Evolutionary conservation across 805 yeast species (phyloP).

Genomic region (Lipomyces yamanashiensis): DNA sequence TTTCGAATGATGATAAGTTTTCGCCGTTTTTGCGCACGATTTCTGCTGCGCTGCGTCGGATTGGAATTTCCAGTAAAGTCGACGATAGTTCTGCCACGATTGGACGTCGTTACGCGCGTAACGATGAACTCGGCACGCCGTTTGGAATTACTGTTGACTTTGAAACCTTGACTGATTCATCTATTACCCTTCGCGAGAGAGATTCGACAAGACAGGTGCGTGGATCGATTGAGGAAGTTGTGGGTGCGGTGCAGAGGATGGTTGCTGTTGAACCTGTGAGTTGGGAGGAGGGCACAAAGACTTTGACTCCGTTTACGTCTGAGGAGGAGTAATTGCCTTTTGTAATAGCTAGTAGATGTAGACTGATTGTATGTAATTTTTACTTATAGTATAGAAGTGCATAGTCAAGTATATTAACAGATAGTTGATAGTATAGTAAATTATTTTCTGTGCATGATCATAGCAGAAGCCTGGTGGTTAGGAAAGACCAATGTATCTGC

Average conservation of each 20-base stretch:
- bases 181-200: conserved; percentile 95
- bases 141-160: conserved; percentile 97
- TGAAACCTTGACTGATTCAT: conserved; percentile 83
- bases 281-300: conserved; percentile 86
- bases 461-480: conserved; percentile 59
- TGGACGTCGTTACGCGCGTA: conserved; percentile 97
- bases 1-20: conserved; percentile 81
- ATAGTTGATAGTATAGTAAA: background rate
- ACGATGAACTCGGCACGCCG: conserved; percentile 98
- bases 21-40: conserved; percentile 74
- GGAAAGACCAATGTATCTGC: conserved; percentile 86
- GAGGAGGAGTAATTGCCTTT: conserved; percentile 21
- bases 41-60: conserved; percentile 70
- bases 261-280: conserved; percentile 67
- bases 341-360: background rate
- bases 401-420: background rate
- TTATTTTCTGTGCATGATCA: conserved; percentile 36
- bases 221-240: conserved; percentile 76
- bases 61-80: conserved; percentile 89
- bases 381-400: conserved; percentile 3
- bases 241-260: conserved; percentile 71
- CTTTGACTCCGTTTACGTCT: conserved; percentile 72
- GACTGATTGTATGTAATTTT: background rate
- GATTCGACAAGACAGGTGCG: conserved; percentile 96
- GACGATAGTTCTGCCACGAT: conserved; percentile 97